A percentile compares a stretch with the other conserved stretches of the same genome.
Conservation (phyloP, 345 rosid species). For the Capsella bursapastoris region DNA sequence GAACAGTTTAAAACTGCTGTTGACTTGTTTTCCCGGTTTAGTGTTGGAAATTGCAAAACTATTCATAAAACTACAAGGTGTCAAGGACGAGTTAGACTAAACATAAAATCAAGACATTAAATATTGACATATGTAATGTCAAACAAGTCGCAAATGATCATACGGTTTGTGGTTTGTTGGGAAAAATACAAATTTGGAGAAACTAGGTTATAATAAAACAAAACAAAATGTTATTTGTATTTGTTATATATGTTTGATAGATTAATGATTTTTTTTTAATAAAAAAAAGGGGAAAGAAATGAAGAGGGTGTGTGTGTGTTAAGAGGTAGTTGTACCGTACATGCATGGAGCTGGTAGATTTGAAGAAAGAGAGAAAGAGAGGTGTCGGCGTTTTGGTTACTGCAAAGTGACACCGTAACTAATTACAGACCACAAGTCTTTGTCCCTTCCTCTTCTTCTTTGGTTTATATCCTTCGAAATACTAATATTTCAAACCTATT, state of each 20-base stretch:
- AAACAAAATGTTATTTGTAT: not conserved
- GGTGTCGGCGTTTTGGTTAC: constrained; percentile 41
- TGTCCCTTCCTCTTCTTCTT: constrained; percentile 56
- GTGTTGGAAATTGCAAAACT: not conserved
- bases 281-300: not conserved
- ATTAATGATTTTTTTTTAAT: not conserved
- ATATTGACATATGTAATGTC: not conserved
- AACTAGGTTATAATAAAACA: constrained; percentile 8
- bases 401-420: constrained; percentile 68
- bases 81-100: not conserved
- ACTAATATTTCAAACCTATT: not conserved
- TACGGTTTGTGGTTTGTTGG: constrained; percentile 26
- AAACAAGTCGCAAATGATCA: not conserved
- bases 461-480: constrained; percentile 19
- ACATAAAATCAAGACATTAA: not conserved
- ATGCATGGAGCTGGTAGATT: constrained; percentile 52
- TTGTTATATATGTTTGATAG: not conserved
- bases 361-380: constrained; percentile 35
- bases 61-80: not conserved
- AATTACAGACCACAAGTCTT: constrained; percentile 76
- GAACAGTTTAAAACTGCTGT: not conserved
- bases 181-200: constrained; percentile 24
- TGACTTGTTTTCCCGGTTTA: not conserved
- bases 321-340: constrained; percentile 44
- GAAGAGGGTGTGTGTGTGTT: constrained; percentile 34